These are phyloP conservation scores for Microbotryum saponariae DNA, from an alignment of 1,284 basidiomycete species.

Conservation along the genomic window DNA sequence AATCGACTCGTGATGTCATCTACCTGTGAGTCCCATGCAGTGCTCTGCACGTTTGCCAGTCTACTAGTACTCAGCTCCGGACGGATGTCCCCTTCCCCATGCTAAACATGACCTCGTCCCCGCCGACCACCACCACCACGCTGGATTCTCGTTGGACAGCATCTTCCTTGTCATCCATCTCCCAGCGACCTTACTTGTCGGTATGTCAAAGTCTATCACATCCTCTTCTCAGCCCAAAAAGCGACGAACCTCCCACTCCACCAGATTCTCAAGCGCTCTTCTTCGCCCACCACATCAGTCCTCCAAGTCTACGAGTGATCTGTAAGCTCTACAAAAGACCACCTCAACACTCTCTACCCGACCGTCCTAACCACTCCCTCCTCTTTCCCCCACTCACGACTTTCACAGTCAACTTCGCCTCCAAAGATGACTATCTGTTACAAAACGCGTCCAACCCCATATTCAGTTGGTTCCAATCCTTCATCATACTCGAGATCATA, in stretches of 20 bases:
- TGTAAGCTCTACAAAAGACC: not conserved
- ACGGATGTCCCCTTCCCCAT: slow-evolving; percentile 34
- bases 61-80: too few relatives aligned
- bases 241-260: too few relatives aligned
- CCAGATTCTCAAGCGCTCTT: slow-evolving; percentile 61
- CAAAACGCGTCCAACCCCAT: slow-evolving; percentile 46
- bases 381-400: too few relatives aligned
- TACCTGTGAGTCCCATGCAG: slow-evolving; percentile 10
- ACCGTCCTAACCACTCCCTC: too few relatives aligned
- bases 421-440: slow-evolving; percentile 54
- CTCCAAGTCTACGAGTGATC: slow-evolving; percentile 12
- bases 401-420: slow-evolving; percentile 17
- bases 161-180: slow-evolving; percentile 49
- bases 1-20: slow-evolving; percentile 14
- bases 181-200: slow-evolving; percentile 54
- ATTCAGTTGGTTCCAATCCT: slow-evolving; percentile 56
- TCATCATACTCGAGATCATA: slow-evolving; percentile 55
- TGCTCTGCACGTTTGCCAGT: too few relatives aligned
- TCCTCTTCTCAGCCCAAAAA: too few relatives aligned
- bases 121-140: not conserved
- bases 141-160: slow-evolving; percentile 1
- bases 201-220: not conserved
- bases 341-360: too few relatives aligned
- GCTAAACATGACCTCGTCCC: not conserved
- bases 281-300: slow-evolving; percentile 46